Base-by-base conservation (phyloP, 1,284 basidiomycete genomes). In the Dichomitus squalens region DNA sequence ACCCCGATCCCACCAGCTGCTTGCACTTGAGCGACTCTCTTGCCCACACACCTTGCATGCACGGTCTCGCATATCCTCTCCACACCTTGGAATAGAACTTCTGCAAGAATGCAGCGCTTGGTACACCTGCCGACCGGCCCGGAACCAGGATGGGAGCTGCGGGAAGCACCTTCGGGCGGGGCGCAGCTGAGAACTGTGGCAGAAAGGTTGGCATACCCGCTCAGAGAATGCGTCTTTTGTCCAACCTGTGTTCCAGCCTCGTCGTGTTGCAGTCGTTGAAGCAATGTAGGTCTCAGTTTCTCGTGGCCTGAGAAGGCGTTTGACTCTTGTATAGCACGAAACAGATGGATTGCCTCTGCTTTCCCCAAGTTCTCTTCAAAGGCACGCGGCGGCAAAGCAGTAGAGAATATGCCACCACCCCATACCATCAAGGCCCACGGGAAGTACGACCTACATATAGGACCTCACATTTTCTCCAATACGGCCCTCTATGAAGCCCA, bases 321-420 rank as follows among this genome's bases (percentile, higher is more conserved):
- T 49, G 50, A 48, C 38, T 52, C 36, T 58, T 29, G 29, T 25
- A 57, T 61, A 91, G 88, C 89, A 46, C 80, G 89, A 40, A 83
- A 87, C 29, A 81, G 78, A 70, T 90, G 87, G 87, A 72, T 90
- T 9, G 76, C 78, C 34, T 77, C 77, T n/a, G 80, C 79, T 29
- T 88, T 92, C 58, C 84, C 85, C n/a, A 87, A 83, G 66, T 91
- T 91, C 66, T 86, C 86, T 6, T 79, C 79, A 52, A 85, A 82
- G 64, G 70, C 79, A 35, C 80, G 83, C 38, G 81, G 80, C 33
- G 79, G 77, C 49, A 85, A 83, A 59, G 73, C 77, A 18, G 69
- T 76, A 4, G 81, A 83, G 40, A 71, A 79, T 46, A 68, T 75
- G 29, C 83, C 85, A 51, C 84, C 85, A 3, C 82, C 86, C 0